Percentiles rank a stretch among this genome's conserved stretches.
These are phyloP conservation scores for Lycium barbarum DNA, from an alignment of 257 asterid genomes.

Conservation along the genomic window DNA sequence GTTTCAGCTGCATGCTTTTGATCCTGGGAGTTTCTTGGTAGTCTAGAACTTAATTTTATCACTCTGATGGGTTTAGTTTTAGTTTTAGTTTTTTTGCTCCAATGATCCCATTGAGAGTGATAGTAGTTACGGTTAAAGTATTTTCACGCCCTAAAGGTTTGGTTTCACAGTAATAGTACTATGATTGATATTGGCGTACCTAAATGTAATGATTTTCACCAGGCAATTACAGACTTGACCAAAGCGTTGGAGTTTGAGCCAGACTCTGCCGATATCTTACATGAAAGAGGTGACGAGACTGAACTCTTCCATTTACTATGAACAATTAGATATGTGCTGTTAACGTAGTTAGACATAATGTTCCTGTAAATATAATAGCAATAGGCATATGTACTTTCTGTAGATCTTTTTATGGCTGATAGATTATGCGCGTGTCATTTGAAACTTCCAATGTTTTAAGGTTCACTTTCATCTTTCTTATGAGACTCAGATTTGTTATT, in stretches of 20 bases:
- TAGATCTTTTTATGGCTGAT: constrained; percentile 24
- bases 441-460: background rate
- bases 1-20: constrained; percentile 23
- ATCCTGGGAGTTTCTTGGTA: constrained; percentile 17
- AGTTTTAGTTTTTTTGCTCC: background rate
- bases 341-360: background rate
- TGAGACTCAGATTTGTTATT: background rate
- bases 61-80: background rate
- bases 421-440: background rate
- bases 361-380: constrained; percentile 10
- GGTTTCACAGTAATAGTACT: constrained; percentile 11
- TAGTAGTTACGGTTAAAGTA: background rate
- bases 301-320: constrained; percentile 22
- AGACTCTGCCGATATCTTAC: constrained; percentile 76
- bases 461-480: constrained; percentile 20
- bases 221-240: constrained; percentile 96
- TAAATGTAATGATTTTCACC: constrained; percentile 35
- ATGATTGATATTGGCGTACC: constrained; percentile 19
- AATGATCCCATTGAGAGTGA: constrained; percentile 6
- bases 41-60: background rate
- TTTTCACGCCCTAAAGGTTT: background rate
- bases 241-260: constrained; percentile 94
- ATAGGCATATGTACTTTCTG: background rate
- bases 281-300: constrained; percentile 81
- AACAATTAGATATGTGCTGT: background rate